Evolutionary conservation across 148 eudicot species (phyloP).

Genomic region (Fagopyrum tataricum): DNA sequence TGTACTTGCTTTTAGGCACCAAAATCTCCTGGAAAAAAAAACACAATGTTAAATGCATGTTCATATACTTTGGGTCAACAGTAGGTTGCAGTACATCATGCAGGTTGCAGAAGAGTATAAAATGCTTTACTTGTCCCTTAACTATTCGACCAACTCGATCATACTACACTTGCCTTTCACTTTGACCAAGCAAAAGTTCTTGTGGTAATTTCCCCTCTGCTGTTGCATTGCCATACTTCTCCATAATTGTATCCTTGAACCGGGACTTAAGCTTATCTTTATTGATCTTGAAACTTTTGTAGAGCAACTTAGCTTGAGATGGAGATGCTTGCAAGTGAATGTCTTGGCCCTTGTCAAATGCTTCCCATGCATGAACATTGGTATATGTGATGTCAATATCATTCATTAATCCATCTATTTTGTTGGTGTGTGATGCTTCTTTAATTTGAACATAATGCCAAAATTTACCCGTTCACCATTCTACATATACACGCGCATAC

Average conservation of each 20-base stretch:
- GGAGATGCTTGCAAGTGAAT: constrained; percentile 98
- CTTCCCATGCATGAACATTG: constrained; percentile 91
- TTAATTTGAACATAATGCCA: too few relatives aligned
- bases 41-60: background rate
- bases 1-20: constrained; percentile 81
- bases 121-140: constrained; percentile 58
- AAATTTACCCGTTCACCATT: too few relatives aligned
- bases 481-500: too few relatives aligned
- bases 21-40: constrained; percentile 48
- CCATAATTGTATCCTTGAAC: constrained; percentile 65
- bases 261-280: constrained; percentile 73
- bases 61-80: background rate
- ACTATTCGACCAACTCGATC: constrained; percentile 85
- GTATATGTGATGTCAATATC: too few relatives aligned
- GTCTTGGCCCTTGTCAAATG: constrained; percentile 93
- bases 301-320: constrained; percentile 84
- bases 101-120: background rate
- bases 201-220: constrained; percentile 64
- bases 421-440: too few relatives aligned
- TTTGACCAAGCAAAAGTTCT: constrained; percentile 84
- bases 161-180: constrained; percentile 85
- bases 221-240: constrained; percentile 95
- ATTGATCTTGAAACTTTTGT: constrained; percentile 63
- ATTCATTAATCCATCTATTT: too few relatives aligned
- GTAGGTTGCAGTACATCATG: background rate